These are phyloP conservation scores for Hortiboletus flavorubellus DNA, from an alignment of 768 basidiomycete genomes.

Conservation along the genomic window DNA sequence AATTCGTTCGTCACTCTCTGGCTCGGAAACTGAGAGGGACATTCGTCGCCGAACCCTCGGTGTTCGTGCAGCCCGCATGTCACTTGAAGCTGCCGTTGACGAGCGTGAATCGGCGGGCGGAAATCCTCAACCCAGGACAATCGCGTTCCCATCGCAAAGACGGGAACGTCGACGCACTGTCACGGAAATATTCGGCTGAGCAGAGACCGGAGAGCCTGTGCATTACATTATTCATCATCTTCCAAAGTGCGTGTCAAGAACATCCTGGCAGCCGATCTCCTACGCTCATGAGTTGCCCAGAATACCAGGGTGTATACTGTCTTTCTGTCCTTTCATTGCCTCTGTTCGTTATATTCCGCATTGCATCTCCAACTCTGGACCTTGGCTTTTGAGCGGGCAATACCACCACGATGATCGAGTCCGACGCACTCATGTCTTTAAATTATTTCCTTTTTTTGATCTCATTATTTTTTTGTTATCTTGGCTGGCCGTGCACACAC, in stretches of 20 bases:
- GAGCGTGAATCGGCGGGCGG: slow-evolving; percentile 28
- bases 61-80: slow-evolving; percentile 43
- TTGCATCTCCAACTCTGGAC: slow-evolving; percentile 19
- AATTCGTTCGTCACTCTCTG: slow-evolving; percentile 35
- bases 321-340: slow-evolving; percentile 8
- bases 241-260: slow-evolving; percentile 17
- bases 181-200: slow-evolving; percentile 44
- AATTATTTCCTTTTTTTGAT: slow-evolving; percentile 27
- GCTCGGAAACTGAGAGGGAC: slow-evolving; percentile 51
- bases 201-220: slow-evolving; percentile 8
- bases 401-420: slow-evolving; percentile 5
- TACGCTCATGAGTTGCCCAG: neutral
- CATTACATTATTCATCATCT: slow-evolving; percentile 9
- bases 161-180: slow-evolving; percentile 48
- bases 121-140: slow-evolving; percentile 37
- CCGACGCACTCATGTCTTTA: slow-evolving; percentile 26
- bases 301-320: slow-evolving; percentile 21
- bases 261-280: neutral
- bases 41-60: slow-evolving; percentile 39
- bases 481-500: slow-evolving; percentile 29
- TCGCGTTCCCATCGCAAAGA: slow-evolving; percentile 30
- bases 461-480: slow-evolving; percentile 19
- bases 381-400: slow-evolving; percentile 16
- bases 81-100: slow-evolving; percentile 37
- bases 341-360: slow-evolving; percentile 26